Conservation (phyloP, 2,329 filamentous ascomycete genomes). For the Stemphylium lycopersici region DNA sequence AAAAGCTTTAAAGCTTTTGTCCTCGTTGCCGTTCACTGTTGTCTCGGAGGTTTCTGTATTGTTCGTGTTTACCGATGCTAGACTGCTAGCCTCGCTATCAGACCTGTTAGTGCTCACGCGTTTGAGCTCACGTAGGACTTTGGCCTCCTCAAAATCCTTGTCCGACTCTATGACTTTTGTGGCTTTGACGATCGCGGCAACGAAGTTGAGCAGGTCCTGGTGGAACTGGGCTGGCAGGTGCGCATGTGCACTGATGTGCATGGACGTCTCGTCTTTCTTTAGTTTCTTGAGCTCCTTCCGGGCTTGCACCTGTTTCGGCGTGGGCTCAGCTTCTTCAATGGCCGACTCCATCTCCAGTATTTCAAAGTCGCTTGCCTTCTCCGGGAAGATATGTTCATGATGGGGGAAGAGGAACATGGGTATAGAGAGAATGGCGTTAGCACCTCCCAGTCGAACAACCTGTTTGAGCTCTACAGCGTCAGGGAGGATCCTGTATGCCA, state of each 20-base stretch:
- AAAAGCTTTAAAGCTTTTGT: conserved; percentile 33
- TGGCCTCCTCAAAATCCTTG: conserved; percentile 52
- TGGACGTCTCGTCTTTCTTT: conserved; percentile 56
- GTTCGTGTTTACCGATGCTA: conserved; percentile 27
- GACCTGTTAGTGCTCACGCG: conserved; percentile 31
- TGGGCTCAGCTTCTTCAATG: conserved; percentile 52
- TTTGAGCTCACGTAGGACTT: conserved; percentile 35
- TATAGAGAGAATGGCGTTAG: conserved; percentile 57
- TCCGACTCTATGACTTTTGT: conserved; percentile 63
- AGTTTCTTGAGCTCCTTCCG: conserved; percentile 50
- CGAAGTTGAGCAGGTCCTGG: conserved; percentile 60
- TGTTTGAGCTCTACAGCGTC: conserved; percentile 53
- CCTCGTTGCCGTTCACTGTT: conserved; percentile 17
- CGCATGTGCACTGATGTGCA: conserved; percentile 56
- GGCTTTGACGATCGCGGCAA: conserved; percentile 62
- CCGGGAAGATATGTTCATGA: conserved; percentile 60
- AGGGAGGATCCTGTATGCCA: conserved; percentile 57
- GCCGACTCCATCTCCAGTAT: conserved; percentile 45
- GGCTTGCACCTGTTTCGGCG: conserved; percentile 52
- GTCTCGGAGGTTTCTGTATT: conserved; percentile 19
- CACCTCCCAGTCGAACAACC: conserved; percentile 58
- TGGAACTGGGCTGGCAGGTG: conserved; percentile 58
- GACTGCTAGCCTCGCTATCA: conserved; percentile 30
- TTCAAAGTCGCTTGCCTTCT: conserved; percentile 45
- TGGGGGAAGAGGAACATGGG: conserved; percentile 60